Evolutionary conservation across 495 filamentous ascomycete genomes (phyloP), one percentile per base, ranked within the genome.

Genomic region (Xanthoparmelia taractica): DNA sequence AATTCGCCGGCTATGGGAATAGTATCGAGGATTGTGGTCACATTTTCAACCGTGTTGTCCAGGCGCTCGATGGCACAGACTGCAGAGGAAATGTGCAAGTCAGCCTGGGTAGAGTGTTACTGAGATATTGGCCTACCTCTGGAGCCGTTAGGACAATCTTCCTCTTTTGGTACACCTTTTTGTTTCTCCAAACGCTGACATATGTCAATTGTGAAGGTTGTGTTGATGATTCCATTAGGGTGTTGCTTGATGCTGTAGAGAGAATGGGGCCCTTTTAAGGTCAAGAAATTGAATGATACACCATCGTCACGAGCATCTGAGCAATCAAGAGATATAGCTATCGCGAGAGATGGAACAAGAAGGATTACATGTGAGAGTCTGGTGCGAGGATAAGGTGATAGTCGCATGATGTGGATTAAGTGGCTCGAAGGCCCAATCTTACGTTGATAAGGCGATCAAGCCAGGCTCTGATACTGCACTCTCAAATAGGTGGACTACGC

Each of bases 131-230:
- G 71, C 77, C 59, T 80, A 72, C 70, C 87, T 85, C 76, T 80
- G 84, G 75, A 65, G 88, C 85, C 81, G 67, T 76, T 69, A n/a
- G 81, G 74, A 74, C 91, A 85, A 72, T 84, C 69, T 45, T 89
- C 74, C 52, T 76, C 72, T 47, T 77, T 75, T 0, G 67, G 60
- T 0, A 73, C 71, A 8, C 77, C 78, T 47, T 79, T 79, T 38
- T 76, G 79, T 59, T 80, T 77, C 62, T 77, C 76, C 50, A 98
- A 75, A 23, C 80, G 77, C 41, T 75, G 75, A 74, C 94, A 98
- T 57, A 96, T 80, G 67, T 97, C 89, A 41, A 98, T 72, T n/a
- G 89, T 89, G 75, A 92, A 96, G 12, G 89, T 96, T 10, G 85
- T 91, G 69, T 96, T 96, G 10, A 69, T 73, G 34, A 74, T 67